Evolutionary conservation across 306 rosid species (phyloP).

Genomic region (Dryas drummondii): DNA sequence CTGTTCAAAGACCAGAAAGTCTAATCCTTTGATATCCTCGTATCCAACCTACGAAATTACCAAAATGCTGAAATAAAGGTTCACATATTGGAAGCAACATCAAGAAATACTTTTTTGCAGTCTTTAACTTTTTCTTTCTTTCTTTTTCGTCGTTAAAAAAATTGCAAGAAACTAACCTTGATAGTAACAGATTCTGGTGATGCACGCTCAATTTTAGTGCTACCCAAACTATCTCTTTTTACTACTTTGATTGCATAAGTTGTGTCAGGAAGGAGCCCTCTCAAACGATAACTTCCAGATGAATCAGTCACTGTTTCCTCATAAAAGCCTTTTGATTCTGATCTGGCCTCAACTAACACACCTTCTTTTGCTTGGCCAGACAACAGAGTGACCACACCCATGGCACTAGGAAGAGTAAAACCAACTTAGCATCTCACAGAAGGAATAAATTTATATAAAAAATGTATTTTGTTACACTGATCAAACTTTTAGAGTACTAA

Average conservation of each 20-base stretch:
- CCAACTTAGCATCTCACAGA: constrained; percentile 41
- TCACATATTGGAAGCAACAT: constrained; percentile 21
- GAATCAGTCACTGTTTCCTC: constrained; percentile 94
- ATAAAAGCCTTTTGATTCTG: constrained; percentile 85
- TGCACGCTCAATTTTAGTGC: constrained; percentile 78
- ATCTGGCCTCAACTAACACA: constrained; percentile 84
- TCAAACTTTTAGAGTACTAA: neutral
- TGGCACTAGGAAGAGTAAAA: constrained; percentile 62
- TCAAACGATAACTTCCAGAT: constrained; percentile 79
- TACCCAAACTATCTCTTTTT: constrained; percentile 54
- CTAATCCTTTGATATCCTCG: constrained; percentile 77
- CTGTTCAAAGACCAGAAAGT: constrained; percentile 90
- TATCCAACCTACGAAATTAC: constrained; percentile 64
- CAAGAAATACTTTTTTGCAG: constrained; percentile 9
- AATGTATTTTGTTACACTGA: neutral
- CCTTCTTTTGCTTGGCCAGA: constrained; percentile 98
- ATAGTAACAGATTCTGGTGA: constrained; percentile 69
- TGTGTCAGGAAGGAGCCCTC: constrained; percentile 93
- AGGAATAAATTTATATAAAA: neutral
- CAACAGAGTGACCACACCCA: constrained; percentile 66
- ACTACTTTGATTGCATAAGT: constrained; percentile 69
- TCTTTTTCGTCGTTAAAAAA: neutral
- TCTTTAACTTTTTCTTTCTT: neutral
- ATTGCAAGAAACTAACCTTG: constrained; percentile 50
- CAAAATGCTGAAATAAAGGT: constrained; percentile 26